phyloP scores from a whole-genome alignment of 257 asterid genomes.

The Verbascum thapsus region DNA sequence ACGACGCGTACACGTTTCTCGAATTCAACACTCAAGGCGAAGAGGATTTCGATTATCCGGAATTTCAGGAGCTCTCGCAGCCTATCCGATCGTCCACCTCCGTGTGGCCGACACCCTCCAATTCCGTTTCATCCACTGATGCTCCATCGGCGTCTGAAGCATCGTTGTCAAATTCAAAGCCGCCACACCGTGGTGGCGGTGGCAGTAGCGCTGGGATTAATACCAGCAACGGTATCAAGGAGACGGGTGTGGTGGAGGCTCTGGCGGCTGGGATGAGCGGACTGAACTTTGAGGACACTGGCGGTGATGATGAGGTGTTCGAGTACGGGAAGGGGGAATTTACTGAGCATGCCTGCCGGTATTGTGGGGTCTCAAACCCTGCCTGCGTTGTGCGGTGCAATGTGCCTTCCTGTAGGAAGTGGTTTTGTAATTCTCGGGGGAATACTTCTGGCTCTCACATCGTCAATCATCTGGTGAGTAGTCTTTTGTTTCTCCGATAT shows the following conservation, averaged over 20 bases:
- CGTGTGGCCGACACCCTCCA: constrained; percentile 82
- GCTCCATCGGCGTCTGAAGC: constrained; percentile 63
- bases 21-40: constrained; percentile 93
- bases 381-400: constrained; percentile 95
- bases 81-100: constrained; percentile 75
- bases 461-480: constrained; percentile 93
- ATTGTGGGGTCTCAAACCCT: constrained; percentile 93
- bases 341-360: constrained; percentile 88
- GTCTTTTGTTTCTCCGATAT: neutral
- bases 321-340: constrained; percentile 90
- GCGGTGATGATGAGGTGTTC: constrained; percentile 85
- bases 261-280: constrained; percentile 95
- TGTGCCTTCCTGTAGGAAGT: constrained; percentile 91
- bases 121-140: constrained; percentile 56
- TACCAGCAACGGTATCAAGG: constrained; percentile 44
- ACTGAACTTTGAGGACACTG: constrained; percentile 86
- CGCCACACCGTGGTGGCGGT: constrained; percentile 43
- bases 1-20: constrained; percentile 85
- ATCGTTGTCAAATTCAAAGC: constrained; percentile 48
- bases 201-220: constrained; percentile 33
- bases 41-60: constrained; percentile 90
- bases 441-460: constrained; percentile 98
- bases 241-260: constrained; percentile 82
- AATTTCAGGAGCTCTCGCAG: constrained; percentile 88
- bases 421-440: constrained; percentile 99